These are phyloP conservation scores for Ogataea wickerhamii DNA, from an alignment of 805 yeast species.

Conservation along the genomic window DNA sequence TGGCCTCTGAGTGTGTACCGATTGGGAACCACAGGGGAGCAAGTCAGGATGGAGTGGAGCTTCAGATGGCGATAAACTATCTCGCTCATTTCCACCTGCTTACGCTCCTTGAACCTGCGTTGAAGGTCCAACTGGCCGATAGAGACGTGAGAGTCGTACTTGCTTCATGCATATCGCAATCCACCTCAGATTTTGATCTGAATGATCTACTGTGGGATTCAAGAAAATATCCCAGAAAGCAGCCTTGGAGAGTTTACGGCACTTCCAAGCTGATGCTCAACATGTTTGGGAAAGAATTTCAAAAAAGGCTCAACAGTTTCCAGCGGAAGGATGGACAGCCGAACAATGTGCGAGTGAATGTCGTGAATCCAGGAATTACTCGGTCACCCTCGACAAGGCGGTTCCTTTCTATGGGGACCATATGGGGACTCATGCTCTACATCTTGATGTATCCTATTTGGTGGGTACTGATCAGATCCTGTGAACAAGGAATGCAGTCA, in stretches of 20 bases:
- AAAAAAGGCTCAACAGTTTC: constrained; percentile 53
- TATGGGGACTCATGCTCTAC: constrained; percentile 58
- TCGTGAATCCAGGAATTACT: constrained; percentile 92
- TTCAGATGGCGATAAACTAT: constrained; percentile 80
- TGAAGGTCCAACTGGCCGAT: constrained; percentile 89
- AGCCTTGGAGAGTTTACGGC: constrained; percentile 79
- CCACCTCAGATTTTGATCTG: constrained; percentile 62
- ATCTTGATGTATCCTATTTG: constrained; percentile 72
- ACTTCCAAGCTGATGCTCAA: constrained; percentile 74
- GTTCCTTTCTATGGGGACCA: constrained; percentile 69
- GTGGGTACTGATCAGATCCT: constrained; percentile 76
- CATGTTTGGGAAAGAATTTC: constrained; percentile 75
- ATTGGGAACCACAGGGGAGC: constrained; percentile 59
- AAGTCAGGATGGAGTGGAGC: constrained; percentile 80
- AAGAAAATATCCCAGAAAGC: constrained; percentile 52
- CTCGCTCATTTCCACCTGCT: constrained; percentile 77
- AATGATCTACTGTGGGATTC: constrained; percentile 61
- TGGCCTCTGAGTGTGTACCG: constrained; percentile 83
- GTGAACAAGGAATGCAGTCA: constrained; percentile 78
- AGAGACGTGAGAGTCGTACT: constrained; percentile 83
- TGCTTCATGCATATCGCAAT: constrained; percentile 76
- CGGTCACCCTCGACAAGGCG: constrained; percentile 84
- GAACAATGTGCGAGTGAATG: constrained; percentile 60
- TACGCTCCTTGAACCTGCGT: constrained; percentile 74
- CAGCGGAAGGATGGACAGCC: constrained; percentile 72